Conservation (phyloP, 148 eudicot genomes). For the Fagopyrum homotropicum region DNA sequence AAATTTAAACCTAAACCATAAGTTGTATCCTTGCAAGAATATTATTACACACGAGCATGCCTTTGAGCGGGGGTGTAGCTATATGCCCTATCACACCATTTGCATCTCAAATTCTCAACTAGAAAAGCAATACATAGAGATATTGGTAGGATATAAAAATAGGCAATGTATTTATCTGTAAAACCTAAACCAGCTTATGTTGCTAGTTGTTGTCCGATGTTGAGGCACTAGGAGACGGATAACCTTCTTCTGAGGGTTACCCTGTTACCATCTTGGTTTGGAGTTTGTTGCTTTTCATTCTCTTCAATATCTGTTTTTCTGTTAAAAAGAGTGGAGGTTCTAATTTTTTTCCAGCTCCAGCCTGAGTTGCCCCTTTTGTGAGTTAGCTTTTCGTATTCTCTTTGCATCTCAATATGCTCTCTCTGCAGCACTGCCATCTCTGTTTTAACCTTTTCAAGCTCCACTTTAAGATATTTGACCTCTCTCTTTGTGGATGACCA, state of each 20-base stretch:
- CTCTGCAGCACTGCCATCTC: conserved; percentile 50
- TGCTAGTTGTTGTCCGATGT: neutral
- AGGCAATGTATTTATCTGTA: neutral
- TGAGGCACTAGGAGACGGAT: conserved; percentile 29
- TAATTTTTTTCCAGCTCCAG: conserved; percentile 57
- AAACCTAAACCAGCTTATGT: neutral
- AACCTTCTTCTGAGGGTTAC: conserved; percentile 22
- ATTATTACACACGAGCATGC: neutral
- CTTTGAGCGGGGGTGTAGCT: neutral
- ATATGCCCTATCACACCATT: neutral
- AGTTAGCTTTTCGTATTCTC: conserved; percentile 36
- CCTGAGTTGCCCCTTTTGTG: conserved; percentile 30
- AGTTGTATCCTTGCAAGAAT: neutral
- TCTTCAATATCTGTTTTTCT: conserved; percentile 36
- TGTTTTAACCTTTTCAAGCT: conserved; percentile 45
- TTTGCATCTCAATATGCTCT: conserved; percentile 47
- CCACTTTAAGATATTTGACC: conserved; percentile 39
- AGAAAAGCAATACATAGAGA: neutral
- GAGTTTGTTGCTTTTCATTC: conserved; percentile 17
- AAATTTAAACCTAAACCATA: neutral
- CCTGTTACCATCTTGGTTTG: conserved; percentile 15
- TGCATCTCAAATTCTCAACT: neutral
- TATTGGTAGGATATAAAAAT: neutral
- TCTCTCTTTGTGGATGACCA: conserved; percentile 46
- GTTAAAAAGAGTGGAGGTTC: conserved; percentile 28